Conservation (phyloP, 2,329 filamentous ascomycete genomes). For the Aureobasidium melanogenum region DNA sequence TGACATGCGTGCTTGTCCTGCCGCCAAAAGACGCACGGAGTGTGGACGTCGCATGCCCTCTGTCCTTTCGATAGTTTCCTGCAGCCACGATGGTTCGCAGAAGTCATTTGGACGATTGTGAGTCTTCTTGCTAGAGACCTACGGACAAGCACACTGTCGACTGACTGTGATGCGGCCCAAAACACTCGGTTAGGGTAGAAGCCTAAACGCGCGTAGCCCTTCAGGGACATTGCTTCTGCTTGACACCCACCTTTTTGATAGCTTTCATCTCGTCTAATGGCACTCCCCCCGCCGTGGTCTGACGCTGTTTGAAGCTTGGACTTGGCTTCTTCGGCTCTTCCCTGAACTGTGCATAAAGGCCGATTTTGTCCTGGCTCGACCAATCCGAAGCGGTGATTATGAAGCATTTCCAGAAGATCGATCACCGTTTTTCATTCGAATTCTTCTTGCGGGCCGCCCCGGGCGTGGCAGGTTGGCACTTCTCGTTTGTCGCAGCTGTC, state of each 20-base stretch:
- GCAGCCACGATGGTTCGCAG: conserved; percentile 14
- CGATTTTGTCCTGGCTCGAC: not conserved
- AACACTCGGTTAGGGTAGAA: not conserved
- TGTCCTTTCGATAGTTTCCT: conserved; percentile 12
- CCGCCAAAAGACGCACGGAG: conserved; percentile 1
- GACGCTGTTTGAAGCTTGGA: conserved; percentile 10
- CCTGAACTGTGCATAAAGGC: conserved; percentile 6
- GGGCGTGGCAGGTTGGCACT: conserved; percentile 14
- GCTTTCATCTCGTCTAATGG: conserved; percentile 10
- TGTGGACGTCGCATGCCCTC: conserved; percentile 3
- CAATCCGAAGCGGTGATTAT: conserved; percentile 4
- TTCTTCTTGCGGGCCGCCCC: conserved; percentile 13
- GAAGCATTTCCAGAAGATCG: conserved; percentile 14
- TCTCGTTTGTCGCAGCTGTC: conserved; percentile 9
- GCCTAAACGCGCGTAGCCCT: not conserved
- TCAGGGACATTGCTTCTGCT: conserved; percentile 9
- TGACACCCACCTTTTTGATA: conserved; percentile 11
- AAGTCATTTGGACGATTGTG: not conserved
- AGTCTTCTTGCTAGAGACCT: not conserved
- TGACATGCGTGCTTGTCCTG: conserved; percentile 12
- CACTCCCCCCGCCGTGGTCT: conserved; percentile 9
- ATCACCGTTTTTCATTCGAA: conserved; percentile 12
- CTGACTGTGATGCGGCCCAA: conserved; percentile 1
- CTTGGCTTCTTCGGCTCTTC: conserved; percentile 11
- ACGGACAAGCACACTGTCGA: not conserved